Base-by-base conservation (phyloP, 1,284 basidiomycete species). In the Marasmius oreades region DNA sequence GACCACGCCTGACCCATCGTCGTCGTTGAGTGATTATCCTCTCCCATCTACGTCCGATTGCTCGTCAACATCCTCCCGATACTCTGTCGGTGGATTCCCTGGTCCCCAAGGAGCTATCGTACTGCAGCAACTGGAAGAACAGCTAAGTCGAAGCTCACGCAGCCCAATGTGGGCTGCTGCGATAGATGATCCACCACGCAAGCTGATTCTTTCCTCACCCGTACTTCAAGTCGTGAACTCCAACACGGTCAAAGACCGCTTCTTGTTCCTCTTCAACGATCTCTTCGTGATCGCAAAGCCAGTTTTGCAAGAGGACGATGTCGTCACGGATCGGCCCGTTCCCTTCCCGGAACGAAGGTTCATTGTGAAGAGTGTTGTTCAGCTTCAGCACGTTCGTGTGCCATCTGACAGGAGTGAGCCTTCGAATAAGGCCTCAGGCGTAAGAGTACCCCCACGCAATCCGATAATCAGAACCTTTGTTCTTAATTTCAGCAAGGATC, bases 261-360 rank as follows among this genome's bases (percentile, higher is more conserved):
- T 93, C 75, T 79, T 99, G 12, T 95, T 98, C 74, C 78, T 99
- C 22, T 99, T 99, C 79, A 92, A 79, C 67, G 97, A 99, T 69
- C 81, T 98, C 48, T 80, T 99, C 45, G 84, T 99, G 67, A 86
- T 99, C 59, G 84, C 89, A 46, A 89, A 93, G 67, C 84, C 89
- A 12, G 75, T 89, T 61, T 69, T 80, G 55, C 76, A 81, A 52
- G 85, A 88, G 61, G 76, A 83, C 61, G 86, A 88, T 61, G 73
- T 75, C 34, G 73, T 85, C 37, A 70, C 82, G 48, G 83, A 87
- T 58, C 82, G 86, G 8, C 86, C 77, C 61, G 80, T 86, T 1
- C 80, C 90, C 51, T 42, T 20, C n/a, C n/a, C 39, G 39, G 92
- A 96, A 63, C 81, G 88, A 67, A 88, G 88, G 64, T 97, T 93